phyloP scores from a whole-genome alignment of 192 early-diverging fungal genomes.

The Jimgerdemannia flammicorona region DNA sequence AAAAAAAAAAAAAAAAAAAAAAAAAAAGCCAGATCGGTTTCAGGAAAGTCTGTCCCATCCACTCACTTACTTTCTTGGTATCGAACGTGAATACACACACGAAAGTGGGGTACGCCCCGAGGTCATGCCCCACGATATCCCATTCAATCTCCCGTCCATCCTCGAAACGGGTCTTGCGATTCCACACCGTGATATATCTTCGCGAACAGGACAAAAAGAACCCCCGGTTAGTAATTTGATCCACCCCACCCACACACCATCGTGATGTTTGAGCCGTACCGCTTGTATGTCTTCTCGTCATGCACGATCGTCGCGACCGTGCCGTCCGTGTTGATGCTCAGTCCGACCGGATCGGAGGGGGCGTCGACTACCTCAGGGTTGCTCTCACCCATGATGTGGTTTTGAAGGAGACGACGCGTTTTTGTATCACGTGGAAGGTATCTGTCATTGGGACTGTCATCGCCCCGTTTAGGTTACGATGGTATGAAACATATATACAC shows the following conservation, averaged over 20 bases:
- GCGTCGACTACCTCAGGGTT: not conserved
- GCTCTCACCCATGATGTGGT: not conserved
- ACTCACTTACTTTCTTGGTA: conserved; percentile 36
- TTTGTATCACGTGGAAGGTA: no score
- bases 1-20: no score
- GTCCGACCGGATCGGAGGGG: not conserved
- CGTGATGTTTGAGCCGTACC: conserved; percentile 23
- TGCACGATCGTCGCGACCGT: conserved; percentile 32
- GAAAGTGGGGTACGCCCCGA: conserved; percentile 39
- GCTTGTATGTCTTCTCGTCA: conserved; percentile 38
- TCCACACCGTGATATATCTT: conserved; percentile 36
- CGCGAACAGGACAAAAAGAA: not conserved
- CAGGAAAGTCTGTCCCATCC: no score
- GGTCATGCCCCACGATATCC: conserved; percentile 49
- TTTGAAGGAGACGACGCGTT: no score
- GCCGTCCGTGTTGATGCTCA: conserved; percentile 33
- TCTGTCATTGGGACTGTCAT: no score
- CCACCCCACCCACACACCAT: not conserved
- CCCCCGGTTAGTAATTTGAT: not conserved
- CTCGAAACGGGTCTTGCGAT: conserved; percentile 33
- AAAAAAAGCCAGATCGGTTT: no score
- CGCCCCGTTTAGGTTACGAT: no score
- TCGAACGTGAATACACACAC: conserved; percentile 45
- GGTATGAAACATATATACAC: no score
- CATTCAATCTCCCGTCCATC: conserved; percentile 48